A percentile compares a stretch with the other conserved stretches of the same genome.
These are phyloP conservation scores for Phialemonium atrogriseum DNA, from an alignment of 2,329 filamentous ascomycete species.

Conservation along the genomic window DNA sequence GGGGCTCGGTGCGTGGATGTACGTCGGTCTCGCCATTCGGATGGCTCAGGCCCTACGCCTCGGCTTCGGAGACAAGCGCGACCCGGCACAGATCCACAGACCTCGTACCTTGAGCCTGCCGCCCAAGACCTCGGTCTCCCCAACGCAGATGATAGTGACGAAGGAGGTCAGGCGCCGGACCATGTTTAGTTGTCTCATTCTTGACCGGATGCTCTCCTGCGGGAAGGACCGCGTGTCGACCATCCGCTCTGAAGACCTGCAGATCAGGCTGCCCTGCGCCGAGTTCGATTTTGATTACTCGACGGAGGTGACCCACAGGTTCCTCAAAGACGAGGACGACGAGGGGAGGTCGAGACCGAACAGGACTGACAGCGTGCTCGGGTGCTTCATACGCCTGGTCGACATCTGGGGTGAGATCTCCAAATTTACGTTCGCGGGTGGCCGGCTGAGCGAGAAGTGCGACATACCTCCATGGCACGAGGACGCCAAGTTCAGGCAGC, in stretches of 20 bases:
- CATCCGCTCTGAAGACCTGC: conserved; percentile 49
- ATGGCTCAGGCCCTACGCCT: conserved; percentile 55
- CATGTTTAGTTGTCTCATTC: conserved; percentile 67
- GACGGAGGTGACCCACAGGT: conserved; percentile 45
- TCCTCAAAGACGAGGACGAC: conserved; percentile 24
- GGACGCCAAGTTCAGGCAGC: conserved; percentile 42
- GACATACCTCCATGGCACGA: conserved; percentile 48
- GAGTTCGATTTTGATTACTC: conserved; percentile 57
- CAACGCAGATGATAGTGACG: conserved; percentile 34
- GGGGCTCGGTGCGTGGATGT: conserved; percentile 57
- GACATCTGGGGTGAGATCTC: conserved; percentile 52
- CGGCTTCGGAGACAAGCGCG: conserved; percentile 44
- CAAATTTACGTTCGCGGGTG: conserved; percentile 42
- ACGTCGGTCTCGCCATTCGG: conserved; percentile 55
- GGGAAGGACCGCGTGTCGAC: conserved; percentile 53
- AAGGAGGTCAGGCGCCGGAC: conserved; percentile 60
- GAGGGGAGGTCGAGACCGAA: conserved; percentile 14
- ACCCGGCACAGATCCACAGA: conserved; percentile 2
- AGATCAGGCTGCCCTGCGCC: conserved; percentile 60
- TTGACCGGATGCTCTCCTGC: conserved; percentile 61
- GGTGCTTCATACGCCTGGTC: conserved; percentile 49
- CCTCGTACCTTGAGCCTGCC: background rate
- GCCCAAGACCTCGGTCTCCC: conserved; percentile 7
- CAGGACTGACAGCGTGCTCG: conserved; percentile 38
- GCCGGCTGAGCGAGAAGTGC: conserved; percentile 38